Conservation (phyloP, 2,329 filamentous ascomycete genomes). For the Claviceps humidiphila region DNA sequence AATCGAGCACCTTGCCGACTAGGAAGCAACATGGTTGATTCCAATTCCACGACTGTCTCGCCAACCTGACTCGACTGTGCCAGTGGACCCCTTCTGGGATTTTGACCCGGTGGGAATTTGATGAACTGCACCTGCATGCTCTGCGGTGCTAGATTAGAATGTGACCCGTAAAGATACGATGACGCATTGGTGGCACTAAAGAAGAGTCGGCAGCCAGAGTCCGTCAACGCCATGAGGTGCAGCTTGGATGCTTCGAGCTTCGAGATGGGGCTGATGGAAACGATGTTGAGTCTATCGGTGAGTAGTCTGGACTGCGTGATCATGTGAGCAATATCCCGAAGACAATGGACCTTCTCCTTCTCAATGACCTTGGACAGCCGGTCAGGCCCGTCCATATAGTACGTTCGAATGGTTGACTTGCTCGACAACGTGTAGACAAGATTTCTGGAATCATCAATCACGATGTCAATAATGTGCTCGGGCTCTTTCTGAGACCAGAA, state of each 20-base stretch:
- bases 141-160: slow-evolving; percentile 56
- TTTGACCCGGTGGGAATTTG: slow-evolving; percentile 63
- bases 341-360: slow-evolving; percentile 46
- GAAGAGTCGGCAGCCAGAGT: slow-evolving; percentile 82
- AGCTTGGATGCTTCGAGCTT: slow-evolving; percentile 67
- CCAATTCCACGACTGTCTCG: slow-evolving; percentile 32
- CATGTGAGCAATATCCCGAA: slow-evolving; percentile 74
- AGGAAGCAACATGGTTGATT: slow-evolving; percentile 33
- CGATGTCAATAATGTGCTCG: slow-evolving; percentile 65
- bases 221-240: slow-evolving; percentile 80
- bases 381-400: slow-evolving; percentile 61
- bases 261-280: slow-evolving; percentile 76
- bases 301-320: slow-evolving; percentile 62
- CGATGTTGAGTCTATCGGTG: slow-evolving; percentile 55
- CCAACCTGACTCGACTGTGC: slow-evolving; percentile 10
- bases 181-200: slow-evolving; percentile 77
- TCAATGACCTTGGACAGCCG: slow-evolving; percentile 52
- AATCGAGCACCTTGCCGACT: slow-evolving; percentile 49
- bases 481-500: slow-evolving; percentile 37
- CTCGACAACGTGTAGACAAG: slow-evolving; percentile 86
- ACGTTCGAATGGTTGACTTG: slow-evolving; percentile 78
- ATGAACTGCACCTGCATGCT: slow-evolving; percentile 98
- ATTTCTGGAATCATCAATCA: slow-evolving; percentile 75
- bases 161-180: slow-evolving; percentile 48
- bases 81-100: slow-evolving; percentile 16